A percentile compares a stretch with the other conserved stretches of the same genome.
These are phyloP conservation scores for Paraglomus brasilianum DNA, from an alignment of 192 early-diverging fungal genomes.

Conservation along the genomic window DNA sequence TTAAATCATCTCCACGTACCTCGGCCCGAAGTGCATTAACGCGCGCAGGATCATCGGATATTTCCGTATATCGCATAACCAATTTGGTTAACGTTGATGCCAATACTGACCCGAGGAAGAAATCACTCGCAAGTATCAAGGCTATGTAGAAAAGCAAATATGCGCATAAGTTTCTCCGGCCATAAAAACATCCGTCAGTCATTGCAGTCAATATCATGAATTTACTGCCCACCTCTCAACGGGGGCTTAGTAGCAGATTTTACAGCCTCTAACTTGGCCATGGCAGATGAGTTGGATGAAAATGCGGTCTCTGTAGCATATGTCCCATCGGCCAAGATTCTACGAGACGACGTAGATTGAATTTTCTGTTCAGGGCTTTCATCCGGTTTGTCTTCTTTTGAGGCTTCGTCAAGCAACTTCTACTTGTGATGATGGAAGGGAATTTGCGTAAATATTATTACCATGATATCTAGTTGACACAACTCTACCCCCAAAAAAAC, in stretches of 20 bases:
- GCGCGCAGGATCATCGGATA: slow-evolving; percentile 47
- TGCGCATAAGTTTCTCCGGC: no score
- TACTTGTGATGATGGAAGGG: background rate
- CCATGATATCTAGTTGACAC: background rate
- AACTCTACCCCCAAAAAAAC: background rate
- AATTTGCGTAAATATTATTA: background rate
- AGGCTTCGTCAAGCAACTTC: slow-evolving; percentile 70
- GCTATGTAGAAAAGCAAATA: slow-evolving; percentile 50
- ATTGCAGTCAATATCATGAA: no score
- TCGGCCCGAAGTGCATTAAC: slow-evolving; percentile 89
- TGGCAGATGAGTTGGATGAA: slow-evolving; percentile 48
- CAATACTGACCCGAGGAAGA: slow-evolving; percentile 87
- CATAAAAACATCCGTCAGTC: no score
- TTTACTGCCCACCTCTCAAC: slow-evolving; percentile 53
- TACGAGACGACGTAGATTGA: slow-evolving; percentile 56
- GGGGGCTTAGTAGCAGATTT: slow-evolving; percentile 69
- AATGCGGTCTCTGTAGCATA: slow-evolving; percentile 96
- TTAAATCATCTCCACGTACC: no score
- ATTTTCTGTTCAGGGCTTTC: slow-evolving; percentile 36
- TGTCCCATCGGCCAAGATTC: slow-evolving; percentile 93
- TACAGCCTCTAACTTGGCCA: slow-evolving; percentile 48
- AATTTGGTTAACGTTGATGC: slow-evolving; percentile 89
- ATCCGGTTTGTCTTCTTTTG: slow-evolving; percentile 53
- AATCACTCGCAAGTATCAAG: slow-evolving; percentile 90
- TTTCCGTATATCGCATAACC: slow-evolving; percentile 70